Conservation (phyloP, 1,284 basidiomycete species). For the Agroathelia rolfsii region DNA sequence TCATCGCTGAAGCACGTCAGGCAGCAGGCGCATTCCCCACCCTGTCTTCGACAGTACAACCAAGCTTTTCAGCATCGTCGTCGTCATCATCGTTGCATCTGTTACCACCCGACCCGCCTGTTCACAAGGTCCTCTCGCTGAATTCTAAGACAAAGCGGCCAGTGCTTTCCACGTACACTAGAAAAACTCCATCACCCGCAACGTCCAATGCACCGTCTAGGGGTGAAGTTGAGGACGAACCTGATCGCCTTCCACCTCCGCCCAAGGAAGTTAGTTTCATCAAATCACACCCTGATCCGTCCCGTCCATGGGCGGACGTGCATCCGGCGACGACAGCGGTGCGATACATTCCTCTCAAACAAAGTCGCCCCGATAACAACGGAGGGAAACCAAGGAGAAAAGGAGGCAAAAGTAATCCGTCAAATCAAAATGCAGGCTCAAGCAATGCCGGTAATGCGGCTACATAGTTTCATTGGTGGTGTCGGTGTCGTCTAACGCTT, state of each 20-base stretch:
- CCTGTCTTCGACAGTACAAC: slow-evolving; percentile 23
- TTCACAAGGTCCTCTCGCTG: slow-evolving; percentile 53
- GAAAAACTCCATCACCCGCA: slow-evolving; percentile 21
- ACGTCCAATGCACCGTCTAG: slow-evolving; percentile 28
- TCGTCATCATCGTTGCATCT: slow-evolving; percentile 8
- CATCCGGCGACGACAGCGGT: too few species aligned
- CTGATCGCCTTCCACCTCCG: slow-evolving; percentile 33
- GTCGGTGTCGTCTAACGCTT: too few species aligned
- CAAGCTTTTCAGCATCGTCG: slow-evolving; percentile 5
- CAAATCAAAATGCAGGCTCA: too few species aligned
- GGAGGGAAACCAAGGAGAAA: too few species aligned
- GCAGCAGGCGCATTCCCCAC: slow-evolving; percentile 56
- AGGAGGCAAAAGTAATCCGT: too few species aligned
- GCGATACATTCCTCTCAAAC: too few species aligned
- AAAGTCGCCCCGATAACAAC: too few species aligned
- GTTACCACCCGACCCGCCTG: slow-evolving; percentile 21
- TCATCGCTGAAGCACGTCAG: slow-evolving; percentile 33
- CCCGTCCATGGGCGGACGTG: slow-evolving; percentile 40
- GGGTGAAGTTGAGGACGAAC: slow-evolving; percentile 23
- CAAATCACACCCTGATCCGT: slow-evolving; percentile 19
- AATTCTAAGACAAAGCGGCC: slow-evolving; percentile 42
- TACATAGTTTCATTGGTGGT: too few species aligned
- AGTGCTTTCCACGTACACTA: slow-evolving; percentile 37
- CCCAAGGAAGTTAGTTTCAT: slow-evolving; percentile 25
- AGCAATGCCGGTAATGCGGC: too few species aligned